A percentile compares a stretch with the other conserved stretches of the same genome.
Evolutionary conservation across 2,329 filamentous ascomycete genomes (phyloP).

Genomic region (Aspergillus alliaceus): DNA sequence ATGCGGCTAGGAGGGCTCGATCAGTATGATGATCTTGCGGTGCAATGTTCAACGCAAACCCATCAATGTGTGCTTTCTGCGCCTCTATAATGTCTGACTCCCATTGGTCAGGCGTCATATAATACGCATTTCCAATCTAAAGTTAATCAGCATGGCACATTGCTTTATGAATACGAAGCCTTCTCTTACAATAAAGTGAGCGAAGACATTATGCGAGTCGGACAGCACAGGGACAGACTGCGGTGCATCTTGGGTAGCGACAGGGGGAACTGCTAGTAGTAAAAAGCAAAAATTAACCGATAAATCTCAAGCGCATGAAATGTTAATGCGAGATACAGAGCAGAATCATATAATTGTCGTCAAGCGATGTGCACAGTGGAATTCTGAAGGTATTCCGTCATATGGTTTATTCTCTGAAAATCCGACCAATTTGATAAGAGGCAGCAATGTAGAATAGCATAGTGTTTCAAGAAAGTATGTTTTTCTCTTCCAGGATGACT

Average conservation of each 20-base stretch:
- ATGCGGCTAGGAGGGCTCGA: constrained; percentile 27
- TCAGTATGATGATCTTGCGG: constrained; percentile 31
- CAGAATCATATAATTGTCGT: too few species aligned
- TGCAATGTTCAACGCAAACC: constrained; percentile 35
- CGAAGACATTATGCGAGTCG: constrained; percentile 31
- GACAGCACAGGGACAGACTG: constrained; percentile 1
- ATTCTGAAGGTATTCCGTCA: too few species aligned
- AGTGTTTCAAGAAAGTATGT: neutral
- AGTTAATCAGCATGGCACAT: neutral
- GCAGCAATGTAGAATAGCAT: neutral
- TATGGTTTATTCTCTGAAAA: too few species aligned
- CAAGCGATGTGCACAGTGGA: too few species aligned
- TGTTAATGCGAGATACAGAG: neutral
- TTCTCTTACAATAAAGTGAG: constrained; percentile 35
- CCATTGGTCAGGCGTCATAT: constrained; percentile 25
- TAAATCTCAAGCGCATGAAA: neutral
- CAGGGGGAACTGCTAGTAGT: neutral
- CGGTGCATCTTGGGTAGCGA: constrained; percentile 6
- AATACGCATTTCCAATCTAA: constrained; percentile 28
- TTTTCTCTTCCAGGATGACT: too few species aligned
- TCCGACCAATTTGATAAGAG: too few species aligned
- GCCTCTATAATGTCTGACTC: constrained; percentile 28
- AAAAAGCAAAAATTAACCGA: neutral
- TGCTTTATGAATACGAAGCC: neutral
- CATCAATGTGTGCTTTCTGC: constrained; percentile 31